Percentiles rank a stretch among this genome's conserved stretches.
These are phyloP conservation scores for Monilinia laxa DNA, from an alignment of 2,329 filamentous ascomycete genomes.

Conservation along the genomic window DNA sequence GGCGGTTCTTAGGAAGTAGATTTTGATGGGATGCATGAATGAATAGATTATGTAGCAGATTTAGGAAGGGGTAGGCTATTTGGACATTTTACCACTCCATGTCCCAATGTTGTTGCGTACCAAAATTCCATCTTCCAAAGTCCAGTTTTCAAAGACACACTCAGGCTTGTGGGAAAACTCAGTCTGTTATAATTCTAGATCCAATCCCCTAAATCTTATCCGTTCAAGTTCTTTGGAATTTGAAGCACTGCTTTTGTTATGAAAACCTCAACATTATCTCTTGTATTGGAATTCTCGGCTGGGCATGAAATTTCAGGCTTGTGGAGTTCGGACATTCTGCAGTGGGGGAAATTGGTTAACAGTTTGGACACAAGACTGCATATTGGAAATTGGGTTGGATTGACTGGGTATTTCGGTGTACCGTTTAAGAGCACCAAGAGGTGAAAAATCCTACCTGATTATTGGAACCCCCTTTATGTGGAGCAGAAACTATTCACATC, in stretches of 20 bases:
- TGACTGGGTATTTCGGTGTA: too few species aligned
- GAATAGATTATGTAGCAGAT: neutral
- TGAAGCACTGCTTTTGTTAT: neutral
- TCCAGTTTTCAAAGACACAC: neutral
- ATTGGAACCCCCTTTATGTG: neutral
- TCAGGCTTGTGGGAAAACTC: neutral
- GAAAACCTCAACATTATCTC: neutral
- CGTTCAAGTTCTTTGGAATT: neutral
- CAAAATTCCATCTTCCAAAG: neutral
- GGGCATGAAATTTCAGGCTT: too few species aligned
- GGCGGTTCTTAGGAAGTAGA: neutral
- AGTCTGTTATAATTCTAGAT: neutral
- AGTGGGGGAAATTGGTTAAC: too few species aligned
- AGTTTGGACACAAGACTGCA: too few species aligned
- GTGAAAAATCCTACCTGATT: neutral
- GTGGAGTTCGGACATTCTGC: too few species aligned
- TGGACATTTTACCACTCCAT: neutral
- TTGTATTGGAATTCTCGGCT: too few species aligned
- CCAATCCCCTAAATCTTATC: neutral
- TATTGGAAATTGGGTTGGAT: too few species aligned
- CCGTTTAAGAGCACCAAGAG: neutral
- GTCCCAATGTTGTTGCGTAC: too few species aligned
- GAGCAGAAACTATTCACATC: neutral
- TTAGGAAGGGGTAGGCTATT: neutral
- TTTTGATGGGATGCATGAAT: neutral